Base-by-base conservation (phyloP, 352 stramenopile genomes). In the Thalassiosira mediterranea region DNA sequence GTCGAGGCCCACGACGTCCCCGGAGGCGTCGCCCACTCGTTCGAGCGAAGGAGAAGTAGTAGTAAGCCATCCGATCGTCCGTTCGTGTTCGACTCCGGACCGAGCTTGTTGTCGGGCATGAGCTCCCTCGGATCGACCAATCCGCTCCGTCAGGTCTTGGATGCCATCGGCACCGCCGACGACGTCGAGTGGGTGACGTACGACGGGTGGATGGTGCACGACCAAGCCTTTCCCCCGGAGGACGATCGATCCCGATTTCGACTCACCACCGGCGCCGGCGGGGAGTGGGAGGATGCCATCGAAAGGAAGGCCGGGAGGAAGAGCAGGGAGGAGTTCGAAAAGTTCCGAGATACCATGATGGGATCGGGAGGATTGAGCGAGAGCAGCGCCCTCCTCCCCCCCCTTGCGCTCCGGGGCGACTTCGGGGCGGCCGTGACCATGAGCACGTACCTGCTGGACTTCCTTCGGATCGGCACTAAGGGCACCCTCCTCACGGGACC, bases 51-150 rank as follows among this genome's bases (percentile, higher is more conserved):
- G 42, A 66, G 34, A 32, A 64, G 57, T 8, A 56, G 53, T 32
- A 72, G 49, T 26, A 79, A 62, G 23, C 70, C 32, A 3, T 38
- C 19, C 5, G 19, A 32, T 38, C 62, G 54, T 17, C 65, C 72
- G 19, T 91, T 91, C 69, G 21, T 40, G 10, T 91, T 93, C 53
- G 90, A 95, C 58, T 88, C 87, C n/a, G 90, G 88, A 7, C 90
- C 88, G 1, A 90, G 73, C 38, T 71, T 94, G 8, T 83, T 92
- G 48, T 86, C 80, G 5, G 90, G 88, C 8, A 76, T 88, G 60
- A 83, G 64, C 13, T 17, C 23, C 10, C 76, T 66, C 19, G 76
- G 84, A 21, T n/a, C n/a, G n/a, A 90, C 81, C 21, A 94, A 94
- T 72, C 88, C 90, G 25, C 71, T 95, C 37, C 52, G 86, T 37